phyloP scores from a whole-genome alignment of 2,329 filamentous ascomycete genomes.

The Phialemoniopsis sp. region DNA sequence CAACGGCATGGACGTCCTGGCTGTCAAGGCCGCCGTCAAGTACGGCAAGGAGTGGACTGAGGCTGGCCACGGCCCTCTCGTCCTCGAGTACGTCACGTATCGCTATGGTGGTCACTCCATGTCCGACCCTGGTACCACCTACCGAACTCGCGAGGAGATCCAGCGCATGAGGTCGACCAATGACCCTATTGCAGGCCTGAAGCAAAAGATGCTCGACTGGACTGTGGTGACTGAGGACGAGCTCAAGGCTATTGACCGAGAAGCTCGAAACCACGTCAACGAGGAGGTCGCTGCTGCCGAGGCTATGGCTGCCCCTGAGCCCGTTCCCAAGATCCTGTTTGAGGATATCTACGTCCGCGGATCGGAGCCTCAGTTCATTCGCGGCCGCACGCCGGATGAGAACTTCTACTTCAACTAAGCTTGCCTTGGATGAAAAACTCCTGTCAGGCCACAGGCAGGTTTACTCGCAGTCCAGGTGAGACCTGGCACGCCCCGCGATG shows the following conservation, averaged over 20 bases:
- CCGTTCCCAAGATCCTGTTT: slow-evolving; percentile 78
- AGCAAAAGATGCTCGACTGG: slow-evolving; percentile 98
- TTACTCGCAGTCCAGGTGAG: background rate
- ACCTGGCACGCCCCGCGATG: background rate
- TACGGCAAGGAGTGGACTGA: slow-evolving; percentile 87
- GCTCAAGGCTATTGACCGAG: slow-evolving; percentile 94
- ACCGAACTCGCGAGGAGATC: slow-evolving; percentile 98
- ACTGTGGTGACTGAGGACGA: slow-evolving; percentile 86
- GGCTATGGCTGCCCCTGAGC: slow-evolving; percentile 76
- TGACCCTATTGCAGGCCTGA: slow-evolving; percentile 95
- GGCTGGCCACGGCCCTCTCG: slow-evolving; percentile 83
- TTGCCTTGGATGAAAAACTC: background rate
- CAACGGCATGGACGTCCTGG: slow-evolving; percentile 98
- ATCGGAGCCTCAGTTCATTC: slow-evolving; percentile 81
- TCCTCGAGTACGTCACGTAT: slow-evolving; percentile 99
- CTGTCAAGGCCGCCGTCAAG: slow-evolving; percentile 92
- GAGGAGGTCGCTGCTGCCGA: slow-evolving; percentile 88
- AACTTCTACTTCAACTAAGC: slow-evolving; percentile 77
- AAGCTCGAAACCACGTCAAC: slow-evolving; percentile 80
- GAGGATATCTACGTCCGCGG: slow-evolving; percentile 96
- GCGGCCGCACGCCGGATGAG: slow-evolving; percentile 86
- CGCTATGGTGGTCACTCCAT: slow-evolving; percentile 99
- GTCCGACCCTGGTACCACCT: slow-evolving; percentile 98
- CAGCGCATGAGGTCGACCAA: slow-evolving; percentile 99
- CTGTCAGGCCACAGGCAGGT: too few species aligned